A percentile compares a stretch with the other conserved stretches of the same genome.
Conservation (phyloP, 371 early-diverging fungal species). For the Mucor plumbeus region DNA sequence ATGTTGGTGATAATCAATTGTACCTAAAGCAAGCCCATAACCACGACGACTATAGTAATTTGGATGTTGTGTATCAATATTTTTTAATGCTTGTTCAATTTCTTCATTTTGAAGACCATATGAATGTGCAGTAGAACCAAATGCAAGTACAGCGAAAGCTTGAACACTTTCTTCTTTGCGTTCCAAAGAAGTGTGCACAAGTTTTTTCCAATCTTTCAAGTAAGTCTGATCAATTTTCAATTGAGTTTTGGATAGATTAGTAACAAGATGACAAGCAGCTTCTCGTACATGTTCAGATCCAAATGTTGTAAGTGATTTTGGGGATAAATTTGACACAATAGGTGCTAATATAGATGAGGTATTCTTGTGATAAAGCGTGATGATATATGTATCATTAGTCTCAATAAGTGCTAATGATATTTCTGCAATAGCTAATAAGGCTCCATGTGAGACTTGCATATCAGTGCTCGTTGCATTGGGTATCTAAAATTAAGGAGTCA, state of each 20-base stretch:
- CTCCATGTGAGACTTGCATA: conserved; percentile 78
- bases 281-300: conserved; percentile 70
- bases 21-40: conserved; percentile 71
- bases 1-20: conserved; percentile 43
- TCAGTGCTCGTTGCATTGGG: conserved; percentile 62
- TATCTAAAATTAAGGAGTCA: conserved; percentile 47
- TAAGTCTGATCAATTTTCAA: conserved; percentile 42
- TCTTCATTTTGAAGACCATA: conserved; percentile 49
- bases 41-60: conserved; percentile 66
- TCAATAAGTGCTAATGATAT: conserved; percentile 65
- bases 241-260: conserved; percentile 47
- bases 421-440: conserved; percentile 74
- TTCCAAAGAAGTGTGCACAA: conserved; percentile 63
- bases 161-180: conserved; percentile 78
- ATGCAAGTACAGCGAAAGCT: conserved; percentile 63
- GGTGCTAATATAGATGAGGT: conserved; percentile 16
- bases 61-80: conserved; percentile 32
- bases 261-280: conserved; percentile 60
- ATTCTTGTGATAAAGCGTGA: conserved; percentile 7
- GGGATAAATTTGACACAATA: conserved; percentile 53
- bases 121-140: conserved; percentile 49
- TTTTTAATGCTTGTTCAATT: conserved; percentile 33
- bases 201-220: conserved; percentile 49
- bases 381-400: conserved; percentile 1
- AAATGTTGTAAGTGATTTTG: conserved; percentile 65